Conservation (phyloP, 345 rosid genomes). For the Citrus trifoliata region DNA sequence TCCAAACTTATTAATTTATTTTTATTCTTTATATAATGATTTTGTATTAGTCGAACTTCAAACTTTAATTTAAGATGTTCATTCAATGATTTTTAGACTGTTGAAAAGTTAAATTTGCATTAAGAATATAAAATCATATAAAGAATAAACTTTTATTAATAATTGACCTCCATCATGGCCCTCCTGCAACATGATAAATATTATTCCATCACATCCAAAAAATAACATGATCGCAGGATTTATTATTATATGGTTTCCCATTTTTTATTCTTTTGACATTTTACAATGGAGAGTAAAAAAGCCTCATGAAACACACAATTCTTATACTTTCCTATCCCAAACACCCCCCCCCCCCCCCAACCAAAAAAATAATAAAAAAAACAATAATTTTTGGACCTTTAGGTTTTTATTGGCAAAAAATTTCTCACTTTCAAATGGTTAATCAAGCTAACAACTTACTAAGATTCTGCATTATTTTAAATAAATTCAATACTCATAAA, state of each 20-base stretch:
- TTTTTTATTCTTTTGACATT: neutral
- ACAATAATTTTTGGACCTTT: no score
- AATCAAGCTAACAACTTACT: neutral
- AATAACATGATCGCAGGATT: neutral
- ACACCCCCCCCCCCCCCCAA: no score
- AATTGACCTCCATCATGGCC: neutral
- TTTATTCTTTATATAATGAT: no score
- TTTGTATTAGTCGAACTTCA: no score
- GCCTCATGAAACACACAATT: neutral
- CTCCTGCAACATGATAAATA: neutral
- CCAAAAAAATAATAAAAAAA: no score
- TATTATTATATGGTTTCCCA: neutral
- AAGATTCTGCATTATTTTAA: neutral
- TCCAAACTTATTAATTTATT: no score
- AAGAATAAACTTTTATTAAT: neutral
- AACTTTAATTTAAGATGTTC: neutral
- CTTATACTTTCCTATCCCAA: neutral
- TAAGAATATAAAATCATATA: no score
- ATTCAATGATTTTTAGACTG: neutral
- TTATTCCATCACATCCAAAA: neutral
- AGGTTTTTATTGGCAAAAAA: neutral
- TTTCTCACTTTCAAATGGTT: neutral
- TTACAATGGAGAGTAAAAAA: neutral
- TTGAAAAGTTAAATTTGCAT: neutral
- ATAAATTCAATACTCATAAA: neutral